Percentiles rank a stretch among this genome's conserved stretches.
Conservation (phyloP, 257 asterid species). For the Scutellaria barbata region DNA sequence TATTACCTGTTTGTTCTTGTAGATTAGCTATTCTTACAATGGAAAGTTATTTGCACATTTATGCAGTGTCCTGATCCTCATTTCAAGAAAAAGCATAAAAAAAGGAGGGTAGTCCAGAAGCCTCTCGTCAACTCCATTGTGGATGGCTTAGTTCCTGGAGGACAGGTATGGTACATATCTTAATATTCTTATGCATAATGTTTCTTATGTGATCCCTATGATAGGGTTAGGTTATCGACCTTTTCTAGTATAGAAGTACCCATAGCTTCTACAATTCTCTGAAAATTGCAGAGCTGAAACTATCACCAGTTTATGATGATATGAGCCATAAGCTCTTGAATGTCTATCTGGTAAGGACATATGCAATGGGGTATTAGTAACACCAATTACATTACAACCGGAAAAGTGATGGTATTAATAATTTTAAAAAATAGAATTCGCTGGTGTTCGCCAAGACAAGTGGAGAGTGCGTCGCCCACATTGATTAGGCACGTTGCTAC, state of each 20-base stretch:
- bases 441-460: no score
- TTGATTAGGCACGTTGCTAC: no score
- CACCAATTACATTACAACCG: no score
- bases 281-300: neutral
- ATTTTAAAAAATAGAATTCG: no score
- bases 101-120: constrained; percentile 92
- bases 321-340: neutral
- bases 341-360: neutral
- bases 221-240: neutral
- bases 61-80: constrained; percentile 98
- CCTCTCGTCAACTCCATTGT: constrained; percentile 80
- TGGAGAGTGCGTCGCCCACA: no score
- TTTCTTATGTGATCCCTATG: neutral
- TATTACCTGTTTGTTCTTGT: constrained; percentile 20
- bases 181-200: neutral
- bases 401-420: no score
- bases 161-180: constrained; percentile 60
- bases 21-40: constrained; percentile 13
- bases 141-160: constrained; percentile 63
- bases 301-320: neutral
- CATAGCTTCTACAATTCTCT: no score
- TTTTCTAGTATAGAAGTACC: neutral
- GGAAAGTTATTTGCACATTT: constrained; percentile 28
- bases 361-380: neutral
- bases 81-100: constrained; percentile 86